Evolutionary conservation across 768 basidiomycete genomes (phyloP), one percentile per base, ranked within the genome.

Genomic region (Coprinopsis sp.): DNA sequence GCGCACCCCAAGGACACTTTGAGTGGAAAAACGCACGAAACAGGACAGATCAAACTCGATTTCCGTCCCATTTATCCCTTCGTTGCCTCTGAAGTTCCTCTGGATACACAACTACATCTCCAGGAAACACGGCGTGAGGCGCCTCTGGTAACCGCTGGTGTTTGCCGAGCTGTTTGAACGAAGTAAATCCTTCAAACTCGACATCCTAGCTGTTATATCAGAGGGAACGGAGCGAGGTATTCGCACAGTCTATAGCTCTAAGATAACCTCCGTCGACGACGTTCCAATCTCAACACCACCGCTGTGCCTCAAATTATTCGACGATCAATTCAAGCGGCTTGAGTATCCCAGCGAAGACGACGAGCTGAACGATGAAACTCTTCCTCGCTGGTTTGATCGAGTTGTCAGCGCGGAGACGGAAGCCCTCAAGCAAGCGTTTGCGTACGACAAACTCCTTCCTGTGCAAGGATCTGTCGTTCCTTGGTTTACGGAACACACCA

Each of bases 401-500:
- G 23, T 60, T n/a, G 24, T 49, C n/a, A 6, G 36, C 39, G 57
- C 60, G 5, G 52, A 56, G 48, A n/a, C 6, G 6, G 46, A 49
- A 10, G 59, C 59, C 18, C 42, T 50, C 40, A 59, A 57, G 23
- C 54, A 62, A 48, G 46, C 49, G 6, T 38, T 36, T 29, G 54
- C 55, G 7, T 62, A 62, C 36, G 46, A 60, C 21, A 59, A 62
- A 51, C 54, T 62, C 29, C 48, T 11, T 29, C 29, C 52, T n/a
- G 54, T 43, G 14, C 60, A 62, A 51, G 60, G 60, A 23, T 48
- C 58, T 5, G n/a, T 57, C 3, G 27, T 60, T 47, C 60, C 60
- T 37, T 62, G 59, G 60, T 62, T 57, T 62, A 60, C 38, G 59
- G 60, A 21, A 41, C 28, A 4, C 58, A 62, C 39, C 50, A 57